Percentiles rank a stretch among this genome's conserved stretches.
Evolutionary conservation across 106 monocot species (phyloP).

Genomic region (Dioscorea alata): DNA sequence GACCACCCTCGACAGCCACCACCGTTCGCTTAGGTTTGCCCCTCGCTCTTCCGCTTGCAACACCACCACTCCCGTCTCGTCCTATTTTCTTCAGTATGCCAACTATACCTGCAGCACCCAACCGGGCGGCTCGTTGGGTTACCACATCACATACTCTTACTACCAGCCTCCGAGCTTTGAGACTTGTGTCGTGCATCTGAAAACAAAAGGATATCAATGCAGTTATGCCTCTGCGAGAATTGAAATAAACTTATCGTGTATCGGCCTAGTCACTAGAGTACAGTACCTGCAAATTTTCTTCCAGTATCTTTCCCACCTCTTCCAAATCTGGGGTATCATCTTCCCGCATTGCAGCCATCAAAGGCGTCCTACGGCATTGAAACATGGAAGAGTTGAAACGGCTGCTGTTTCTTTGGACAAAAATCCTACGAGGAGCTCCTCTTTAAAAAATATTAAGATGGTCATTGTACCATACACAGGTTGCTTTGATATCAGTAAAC

Average conservation of each 20-base stretch:
- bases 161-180: conserved; percentile 68
- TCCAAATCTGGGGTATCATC: conserved; percentile 70
- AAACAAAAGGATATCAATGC: neutral
- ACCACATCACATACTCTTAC: conserved; percentile 83
- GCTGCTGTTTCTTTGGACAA: too few relatives aligned
- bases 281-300: conserved; percentile 54
- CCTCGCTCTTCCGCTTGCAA: conserved; percentile 39
- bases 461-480: too few relatives aligned
- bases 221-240: neutral
- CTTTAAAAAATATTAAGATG: too few relatives aligned
- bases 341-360: conserved; percentile 84
- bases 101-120: conserved; percentile 90
- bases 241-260: too few relatives aligned
- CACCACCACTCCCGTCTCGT: conserved; percentile 68
- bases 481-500: too few relatives aligned
- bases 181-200: conserved; percentile 50
- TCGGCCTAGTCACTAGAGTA: neutral
- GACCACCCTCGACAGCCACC: conserved; percentile 80
- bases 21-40: conserved; percentile 49
- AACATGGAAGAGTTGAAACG: neutral
- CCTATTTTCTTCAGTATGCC: conserved; percentile 95
- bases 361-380: conserved; percentile 41
- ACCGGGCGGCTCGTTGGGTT: conserved; percentile 69
- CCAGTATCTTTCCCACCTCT: conserved; percentile 63
- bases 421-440: too few relatives aligned